Base-by-base conservation (phyloP, 2,329 filamentous ascomycete species). In the Sphaerulina musiva region DNA sequence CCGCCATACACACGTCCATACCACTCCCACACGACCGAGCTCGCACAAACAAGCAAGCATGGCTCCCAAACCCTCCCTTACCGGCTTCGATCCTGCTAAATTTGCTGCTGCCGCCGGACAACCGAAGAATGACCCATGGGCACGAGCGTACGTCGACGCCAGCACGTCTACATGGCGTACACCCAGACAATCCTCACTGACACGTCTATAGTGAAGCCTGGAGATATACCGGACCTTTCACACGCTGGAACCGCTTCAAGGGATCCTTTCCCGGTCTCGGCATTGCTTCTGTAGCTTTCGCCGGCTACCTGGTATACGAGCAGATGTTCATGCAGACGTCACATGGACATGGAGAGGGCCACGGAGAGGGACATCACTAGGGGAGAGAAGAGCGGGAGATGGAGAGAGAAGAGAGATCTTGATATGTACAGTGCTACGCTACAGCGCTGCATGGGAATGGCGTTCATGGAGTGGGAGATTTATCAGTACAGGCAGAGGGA, bases 161-260 rank as follows among this genome's bases (percentile, higher is more conserved):
- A 20, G 20, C 20, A 20, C 20, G 20, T 20, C 2, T 20, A 20
- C 20, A 20, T 20, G 20, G 20, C 6, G 9, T 10, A 20, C 12
- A 34, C 29, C 12, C 8, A 20, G 12, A 23, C 12, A 41, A 2
- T 6, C 44, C 31, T 7, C 26, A 58, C 45, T 61, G 14, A 62
- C 42, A 26, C 2, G 2, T 32, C 17, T 9, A 54, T 71, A 98
- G 93, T 69, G 93, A 98, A 78, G 81, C 87, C 69, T 98, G 93
- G 93, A 82, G 93, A 74, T 96, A 95, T 78, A 84, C 81, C 36
- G 93, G 92, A 60, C 85, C 82, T 51, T 97, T 96, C 78, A 86
- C 85, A 62, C 83, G 92, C 66, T 87, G 79, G 76, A 95, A 95
- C 76, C 86, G 93, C 65, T 93, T 96, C 78, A 90, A 85, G 76